Percentiles rank a stretch among this genome's conserved stretches.
phyloP scores from a whole-genome alignment of 345 rosid species.

The Rhodomyrtus tomentosa region DNA sequence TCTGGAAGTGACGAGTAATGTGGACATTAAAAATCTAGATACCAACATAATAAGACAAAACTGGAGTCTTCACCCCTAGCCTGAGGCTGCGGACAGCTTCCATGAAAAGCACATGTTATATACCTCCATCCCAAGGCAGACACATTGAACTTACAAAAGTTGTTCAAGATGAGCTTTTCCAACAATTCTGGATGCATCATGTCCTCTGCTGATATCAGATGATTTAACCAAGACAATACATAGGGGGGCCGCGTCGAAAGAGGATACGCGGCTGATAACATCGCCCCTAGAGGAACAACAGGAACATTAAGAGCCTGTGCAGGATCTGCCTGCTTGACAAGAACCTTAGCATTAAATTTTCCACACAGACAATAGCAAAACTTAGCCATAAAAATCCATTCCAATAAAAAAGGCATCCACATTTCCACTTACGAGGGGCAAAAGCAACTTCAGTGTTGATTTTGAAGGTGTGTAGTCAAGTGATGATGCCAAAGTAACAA shows the following conservation, averaged over 20 bases:
- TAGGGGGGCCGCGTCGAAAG: conserved; percentile 75
- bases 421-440: conserved; percentile 66
- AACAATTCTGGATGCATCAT: conserved; percentile 97
- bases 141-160: conserved; percentile 59
- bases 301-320: conserved; percentile 92
- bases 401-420: neutral
- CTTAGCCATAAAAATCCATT: neutral
- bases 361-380: neutral
- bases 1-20: neutral
- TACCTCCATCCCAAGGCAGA: neutral
- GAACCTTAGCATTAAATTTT: neutral
- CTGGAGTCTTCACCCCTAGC: neutral
- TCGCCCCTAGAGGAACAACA: conserved; percentile 82
- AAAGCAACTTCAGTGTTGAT: conserved; percentile 70
- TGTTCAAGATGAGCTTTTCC: conserved; percentile 82
- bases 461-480: conserved; percentile 82
- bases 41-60: neutral
- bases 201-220: conserved; percentile 77
- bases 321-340: conserved; percentile 76
- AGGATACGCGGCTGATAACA: conserved; percentile 82
- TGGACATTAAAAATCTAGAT: neutral
- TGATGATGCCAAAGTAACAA: conserved; percentile 84
- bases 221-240: conserved; percentile 74
- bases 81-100: neutral
- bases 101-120: neutral